A percentile compares a stretch with the other conserved stretches of the same genome.
Conservation (phyloP, 1,284 basidiomycete genomes). For the Moesziomyces aphidis region DNA sequence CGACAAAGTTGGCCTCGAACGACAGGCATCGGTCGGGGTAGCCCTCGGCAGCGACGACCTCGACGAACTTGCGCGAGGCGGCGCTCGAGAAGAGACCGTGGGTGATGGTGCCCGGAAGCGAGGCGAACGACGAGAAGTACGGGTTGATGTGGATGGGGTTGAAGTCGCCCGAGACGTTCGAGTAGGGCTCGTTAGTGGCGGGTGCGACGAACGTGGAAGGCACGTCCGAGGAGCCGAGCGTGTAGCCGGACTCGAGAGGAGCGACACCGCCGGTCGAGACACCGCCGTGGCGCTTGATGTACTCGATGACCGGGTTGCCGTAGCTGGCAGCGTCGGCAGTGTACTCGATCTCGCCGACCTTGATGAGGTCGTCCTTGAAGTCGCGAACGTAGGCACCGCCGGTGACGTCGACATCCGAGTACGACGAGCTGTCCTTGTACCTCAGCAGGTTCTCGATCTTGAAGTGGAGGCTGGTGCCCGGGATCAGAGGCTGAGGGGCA, state of each 20-base stretch:
- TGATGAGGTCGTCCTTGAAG: slow-evolving; percentile 60
- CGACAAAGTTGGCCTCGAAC: slow-evolving; percentile 76
- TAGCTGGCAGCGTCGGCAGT: slow-evolving; percentile 56
- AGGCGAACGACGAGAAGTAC: slow-evolving; percentile 94
- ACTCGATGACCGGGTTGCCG: slow-evolving; percentile 90
- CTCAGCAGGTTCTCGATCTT: slow-evolving; percentile 84
- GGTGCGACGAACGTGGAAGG: slow-evolving; percentile 69
- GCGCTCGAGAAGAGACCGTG: slow-evolving; percentile 98
- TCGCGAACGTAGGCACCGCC: slow-evolving; percentile 71
- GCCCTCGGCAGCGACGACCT: slow-evolving; percentile 92
- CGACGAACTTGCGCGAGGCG: slow-evolving; percentile 90
- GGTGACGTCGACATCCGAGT: slow-evolving; percentile 81
- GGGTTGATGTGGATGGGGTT: slow-evolving; percentile 98
- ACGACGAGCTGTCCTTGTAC: slow-evolving; percentile 91
- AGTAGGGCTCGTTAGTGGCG: slow-evolving; percentile 92
- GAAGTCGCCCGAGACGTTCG: slow-evolving; percentile 94
- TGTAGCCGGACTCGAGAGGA: slow-evolving; percentile 76
- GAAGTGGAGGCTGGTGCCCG: slow-evolving; percentile 89
- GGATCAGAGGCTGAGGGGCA: slow-evolving; percentile 76
- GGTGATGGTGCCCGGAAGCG: slow-evolving; percentile 94
- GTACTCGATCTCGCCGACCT: slow-evolving; percentile 59
- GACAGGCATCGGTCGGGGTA: slow-evolving; percentile 78
- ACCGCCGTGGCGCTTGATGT: slow-evolving; percentile 88
- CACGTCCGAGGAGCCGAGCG: slow-evolving; percentile 44
- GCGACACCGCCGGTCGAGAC: slow-evolving; percentile 78